Evolutionary conservation across 176 grass and related monocot genomes (phyloP), one percentile per base, ranked within the genome.

Genomic region (Oryza punctata): DNA sequence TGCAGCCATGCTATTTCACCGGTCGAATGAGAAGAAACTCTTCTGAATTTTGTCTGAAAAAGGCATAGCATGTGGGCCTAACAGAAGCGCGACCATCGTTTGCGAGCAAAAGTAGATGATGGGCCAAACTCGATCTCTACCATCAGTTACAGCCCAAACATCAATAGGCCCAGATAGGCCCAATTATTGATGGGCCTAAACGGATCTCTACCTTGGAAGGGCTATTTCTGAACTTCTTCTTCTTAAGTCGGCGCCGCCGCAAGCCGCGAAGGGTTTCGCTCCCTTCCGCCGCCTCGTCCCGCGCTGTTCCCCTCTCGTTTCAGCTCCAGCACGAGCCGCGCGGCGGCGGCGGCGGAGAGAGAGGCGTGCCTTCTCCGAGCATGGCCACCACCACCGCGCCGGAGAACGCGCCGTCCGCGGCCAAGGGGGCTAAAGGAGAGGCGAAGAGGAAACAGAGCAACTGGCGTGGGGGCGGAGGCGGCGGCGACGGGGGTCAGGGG

Each of bases 371-470:
- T 86, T 80, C 21, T 59, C 71, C 5, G 77, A 89, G 9, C 44
- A 89, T 89, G 82, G 23, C 63, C 2, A 72, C 83, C 21, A 12
- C 44, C 25, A 43, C 41, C 23, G 38, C 76, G 76, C 44, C 69
- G 72, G 78, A 82, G 50, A 88, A 84, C 12, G 81, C 73, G 7
- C 80, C 66, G 27, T 45, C 75, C 61, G 65, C n/a, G 75, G 45
- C 21, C 7, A 77, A 76, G 41, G 72, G 66, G 12, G 14, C 15
- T 6, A 69, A 43, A 65, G 66, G 83, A 29, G 73, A 78, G 19
- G 7, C 44, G 14, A 67, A 50, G 57, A 46, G 10, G 81, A 88
- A 81, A 27, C 76, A 77, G 46, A 45, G 32, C 65, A 23, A 14
- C 21, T 43, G 37, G 16, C 72, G 33, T 6, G 54, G 73, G 16